phyloP scores from a whole-genome alignment of 2,329 filamentous ascomycete genomes.

The Stachybotrys chartarum region DNA sequence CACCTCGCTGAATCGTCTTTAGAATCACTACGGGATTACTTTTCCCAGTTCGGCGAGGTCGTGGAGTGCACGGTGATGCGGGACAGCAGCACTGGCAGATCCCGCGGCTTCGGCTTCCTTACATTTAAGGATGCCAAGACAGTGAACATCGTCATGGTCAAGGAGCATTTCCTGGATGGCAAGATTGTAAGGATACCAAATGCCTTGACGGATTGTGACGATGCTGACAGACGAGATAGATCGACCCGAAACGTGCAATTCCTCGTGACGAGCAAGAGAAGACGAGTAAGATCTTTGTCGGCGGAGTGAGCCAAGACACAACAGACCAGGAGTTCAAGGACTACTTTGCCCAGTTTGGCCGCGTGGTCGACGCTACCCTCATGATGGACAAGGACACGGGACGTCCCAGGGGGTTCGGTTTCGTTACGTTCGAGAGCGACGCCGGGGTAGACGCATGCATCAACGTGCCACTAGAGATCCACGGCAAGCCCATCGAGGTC shows the following conservation, averaged over 20 bases:
- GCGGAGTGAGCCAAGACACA: conserved; percentile 93
- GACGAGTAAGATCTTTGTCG: conserved; percentile 97
- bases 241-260: conserved; percentile 95
- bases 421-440: conserved; percentile 96
- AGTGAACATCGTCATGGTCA: conserved; percentile 99
- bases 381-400: conserved; percentile 99
- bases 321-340: conserved; percentile 94
- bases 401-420: conserved; percentile 91
- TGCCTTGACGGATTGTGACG: neutral
- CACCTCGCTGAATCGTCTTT: conserved; percentile 2
- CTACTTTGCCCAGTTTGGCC: conserved; percentile 94
- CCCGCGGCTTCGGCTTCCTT: conserved; percentile 92
- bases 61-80: conserved; percentile 99
- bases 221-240: conserved; percentile 46
- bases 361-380: conserved; percentile 91
- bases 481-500: conserved; percentile 94
- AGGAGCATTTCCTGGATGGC: conserved; percentile 95
- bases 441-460: conserved; percentile 90
- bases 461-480: conserved; percentile 77
- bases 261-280: conserved; percentile 96
- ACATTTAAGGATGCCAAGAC: conserved; percentile 98
- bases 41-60: conserved; percentile 95
- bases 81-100: conserved; percentile 87
- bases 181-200: conserved; percentile 68
- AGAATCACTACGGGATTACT: conserved; percentile 97